Evolutionary conservation across 1,284 basidiomycete genomes (phyloP), one percentile per base, ranked within the genome.

Genomic region (Tylopilus sp.): DNA sequence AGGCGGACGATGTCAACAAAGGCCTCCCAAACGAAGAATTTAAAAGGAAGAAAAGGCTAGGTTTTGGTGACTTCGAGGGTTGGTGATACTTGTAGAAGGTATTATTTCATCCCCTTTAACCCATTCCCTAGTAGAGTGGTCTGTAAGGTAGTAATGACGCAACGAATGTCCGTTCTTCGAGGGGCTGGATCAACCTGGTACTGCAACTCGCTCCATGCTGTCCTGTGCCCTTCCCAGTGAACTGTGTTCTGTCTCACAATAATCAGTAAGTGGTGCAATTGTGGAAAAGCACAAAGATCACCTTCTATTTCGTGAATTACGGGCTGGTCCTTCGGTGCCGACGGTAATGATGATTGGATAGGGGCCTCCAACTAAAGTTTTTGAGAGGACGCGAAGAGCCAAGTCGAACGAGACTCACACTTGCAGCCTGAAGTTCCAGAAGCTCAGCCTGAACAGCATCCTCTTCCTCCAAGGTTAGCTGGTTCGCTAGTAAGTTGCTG

Each of bases 361-460:
- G 45, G 26, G 16, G 41, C 23, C 37, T 47, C 54, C 52, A 44
- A 42, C 49, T 64, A 31, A 44, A 44, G 30, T 10, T 41, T 18
- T 23, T 68, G 26, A 55, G 46, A 40, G 34, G n/a, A 23, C n/a
- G 28, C 40, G 28, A 16, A 13, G 18, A 11, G 11, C 13, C 4
- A 36, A 29, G 16, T 13, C 33, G n/a, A 23, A 46, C 11, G 25
- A 54, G 42, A 65, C 75, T 46, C 39, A 85, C 78, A 43, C 77
- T 71, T 60, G 86, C 83, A 23, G 68, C 69, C 64, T 95, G 82
- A 16, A 97, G 67, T 45, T 75, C 72, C 29, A 69, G 73, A 31
- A 97, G 74, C 64, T 99, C 96, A 4, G 74, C 74, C 62, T 95
- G 89, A 0, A 99, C 96, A 10, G 84, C 88, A 44, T 97, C 94